Evolutionary conservation across 1,284 basidiomycete species (phyloP), one percentile per base, ranked within the genome.

Genomic region (Moniliophthora roreri): DNA sequence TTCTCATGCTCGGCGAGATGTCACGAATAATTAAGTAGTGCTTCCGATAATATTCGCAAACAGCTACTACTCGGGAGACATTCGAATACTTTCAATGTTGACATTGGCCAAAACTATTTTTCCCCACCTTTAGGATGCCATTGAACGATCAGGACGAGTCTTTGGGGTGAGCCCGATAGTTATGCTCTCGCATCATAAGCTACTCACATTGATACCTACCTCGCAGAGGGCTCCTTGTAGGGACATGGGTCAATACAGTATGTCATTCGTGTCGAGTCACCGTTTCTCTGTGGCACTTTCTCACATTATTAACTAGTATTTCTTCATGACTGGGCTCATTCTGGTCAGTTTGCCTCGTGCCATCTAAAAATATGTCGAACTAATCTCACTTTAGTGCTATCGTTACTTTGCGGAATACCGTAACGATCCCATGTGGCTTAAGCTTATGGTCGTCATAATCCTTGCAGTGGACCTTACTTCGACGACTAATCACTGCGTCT

Each of bases 201-300:
- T 6, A 32, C 28, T 32, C 6, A 32, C 28, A n/a, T n/a, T 32
- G 28, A 32, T 11, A 32, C 28, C 28, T 6, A 32, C 11, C 28
- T 32, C 11, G 11, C 39, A 40, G 39, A 40, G 44, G 44, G 10
- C 44, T 46, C 16, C 10, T 46, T n/a, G 44, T n/a, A 46, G 44
- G 44, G 18, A 46, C 44, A 32, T 46, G 44, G 44, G 44, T 28
- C 44, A 46, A 46, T 32, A 28, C 44, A 1, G 44, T 46, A 28
- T 8, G 44, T n/a, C 10, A 10, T 32, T 32, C 28, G 28, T 6
- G 28, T 32, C 24, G 5, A n/a, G 1, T 16, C n/a, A 13, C n/a
- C 7, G 4, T n/a, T n/a, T n/a, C n/a, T n/a, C 11, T 13, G 15
- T n/a, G 7, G 24, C 7, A 16, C 9, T 2, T 2, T 13, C 6